phyloP scores from a whole-genome alignment of 1,284 basidiomycete species.

The Vanrija humicola region DNA sequence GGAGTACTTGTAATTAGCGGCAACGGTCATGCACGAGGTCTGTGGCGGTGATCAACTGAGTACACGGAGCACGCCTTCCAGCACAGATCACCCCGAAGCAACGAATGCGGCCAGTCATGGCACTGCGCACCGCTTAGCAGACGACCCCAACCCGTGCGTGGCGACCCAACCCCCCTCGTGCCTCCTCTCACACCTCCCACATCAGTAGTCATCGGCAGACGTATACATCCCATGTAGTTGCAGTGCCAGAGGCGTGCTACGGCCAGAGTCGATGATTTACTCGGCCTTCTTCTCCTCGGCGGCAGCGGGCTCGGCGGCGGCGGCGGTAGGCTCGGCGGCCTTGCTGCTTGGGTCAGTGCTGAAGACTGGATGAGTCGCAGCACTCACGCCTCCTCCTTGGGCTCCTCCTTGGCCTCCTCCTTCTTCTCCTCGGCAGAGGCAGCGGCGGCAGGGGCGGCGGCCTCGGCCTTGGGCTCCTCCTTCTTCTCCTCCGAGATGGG shows the following conservation, averaged over 20 bases:
- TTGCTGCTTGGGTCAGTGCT: conserved; percentile 6
- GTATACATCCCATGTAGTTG: conserved; percentile 2
- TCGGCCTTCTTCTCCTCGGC: conserved; percentile 7
- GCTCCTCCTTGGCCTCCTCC: conserved; percentile 29
- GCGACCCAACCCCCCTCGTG: too few relatives aligned
- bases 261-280: background rate
- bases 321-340: background rate
- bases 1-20: too few relatives aligned
- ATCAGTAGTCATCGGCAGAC: too few relatives aligned
- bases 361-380: too few relatives aligned
- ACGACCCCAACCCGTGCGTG: too few relatives aligned
- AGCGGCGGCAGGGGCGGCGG: conserved; percentile 20
- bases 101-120: too few relatives aligned
- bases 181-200: too few relatives aligned
- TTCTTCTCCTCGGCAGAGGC: conserved; percentile 20
- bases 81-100: too few relatives aligned
- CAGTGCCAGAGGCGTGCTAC: background rate
- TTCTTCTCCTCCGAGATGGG: conserved; percentile 40
- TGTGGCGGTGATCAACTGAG: too few relatives aligned
- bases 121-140: too few relatives aligned
- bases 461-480: conserved; percentile 33
- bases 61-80: too few relatives aligned
- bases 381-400: conserved; percentile 22
- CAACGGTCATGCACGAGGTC: too few relatives aligned
- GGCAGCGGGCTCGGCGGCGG: background rate